Conservation (phyloP, 108 stramenopile species). For the Nitzschia sp. region DNA sequence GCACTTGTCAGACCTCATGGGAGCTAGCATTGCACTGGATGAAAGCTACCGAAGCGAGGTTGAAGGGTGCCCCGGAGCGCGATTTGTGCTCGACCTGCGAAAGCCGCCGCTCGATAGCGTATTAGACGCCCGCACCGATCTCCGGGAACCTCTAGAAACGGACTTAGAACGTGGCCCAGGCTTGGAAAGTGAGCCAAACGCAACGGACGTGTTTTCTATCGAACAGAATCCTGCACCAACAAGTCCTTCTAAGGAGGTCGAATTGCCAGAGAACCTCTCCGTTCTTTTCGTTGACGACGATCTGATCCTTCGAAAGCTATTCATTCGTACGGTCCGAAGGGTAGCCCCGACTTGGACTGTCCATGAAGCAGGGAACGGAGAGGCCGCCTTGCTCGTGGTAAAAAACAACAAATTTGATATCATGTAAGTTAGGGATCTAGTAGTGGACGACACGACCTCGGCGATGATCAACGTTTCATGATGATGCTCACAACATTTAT, state of each 20-base stretch:
- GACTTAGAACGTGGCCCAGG: too few species aligned
- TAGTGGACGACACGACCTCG: slow-evolving; percentile 15
- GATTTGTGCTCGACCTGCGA: slow-evolving; percentile 19
- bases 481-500: not conserved
- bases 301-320: too few species aligned
- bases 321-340: too few species aligned
- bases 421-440: slow-evolving; percentile 22
- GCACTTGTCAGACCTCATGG: slow-evolving; percentile 24
- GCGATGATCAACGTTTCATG: not conserved
- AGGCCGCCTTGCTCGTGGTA: too few species aligned
- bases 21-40: slow-evolving; percentile 19
- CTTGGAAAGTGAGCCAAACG: not conserved
- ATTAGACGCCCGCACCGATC: not conserved
- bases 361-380: too few species aligned
- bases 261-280: too few species aligned
- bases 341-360: too few species aligned
- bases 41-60: slow-evolving; percentile 25
- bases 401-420: too few species aligned
- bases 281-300: too few species aligned
- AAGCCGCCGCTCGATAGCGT: not conserved
- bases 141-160: too few species aligned
- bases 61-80: slow-evolving; percentile 20
- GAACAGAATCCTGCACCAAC: not conserved
- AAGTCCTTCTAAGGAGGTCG: too few species aligned
- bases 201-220: not conserved